phyloP scores from a whole-genome alignment of 441 rosid genomes.

The Populus hybrid region DNA sequence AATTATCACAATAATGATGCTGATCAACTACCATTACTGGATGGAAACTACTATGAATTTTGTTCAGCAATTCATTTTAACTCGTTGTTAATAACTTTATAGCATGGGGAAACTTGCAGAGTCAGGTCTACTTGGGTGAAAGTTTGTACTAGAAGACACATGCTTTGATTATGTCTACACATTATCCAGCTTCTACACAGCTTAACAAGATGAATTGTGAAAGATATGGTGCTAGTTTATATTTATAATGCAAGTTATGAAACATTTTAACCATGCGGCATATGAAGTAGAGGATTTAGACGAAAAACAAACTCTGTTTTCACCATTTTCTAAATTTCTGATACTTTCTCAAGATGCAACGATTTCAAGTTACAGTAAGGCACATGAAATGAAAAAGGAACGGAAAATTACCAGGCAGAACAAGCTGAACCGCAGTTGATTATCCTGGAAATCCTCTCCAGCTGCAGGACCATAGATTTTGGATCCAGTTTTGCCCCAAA shows the following conservation, averaged over 20 bases:
- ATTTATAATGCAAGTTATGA: background rate
- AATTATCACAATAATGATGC: background rate
- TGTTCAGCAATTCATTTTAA: background rate
- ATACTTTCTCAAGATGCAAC: background rate
- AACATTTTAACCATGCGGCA: background rate
- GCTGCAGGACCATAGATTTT: constrained; percentile 80
- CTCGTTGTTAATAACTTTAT: background rate
- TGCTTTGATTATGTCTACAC: background rate
- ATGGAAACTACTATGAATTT: background rate
- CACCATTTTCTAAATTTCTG: background rate
- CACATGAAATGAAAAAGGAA: background rate
- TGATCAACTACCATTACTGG: background rate
- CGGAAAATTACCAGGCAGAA: constrained; percentile 54
- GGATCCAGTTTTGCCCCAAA: constrained; percentile 85
- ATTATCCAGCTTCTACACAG: background rate
- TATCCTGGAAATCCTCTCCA: constrained; percentile 75
- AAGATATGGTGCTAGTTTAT: background rate
- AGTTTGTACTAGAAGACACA: background rate
- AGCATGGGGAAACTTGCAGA: background rate
- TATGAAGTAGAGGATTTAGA: background rate
- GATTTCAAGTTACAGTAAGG: background rate
- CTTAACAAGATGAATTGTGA: background rate
- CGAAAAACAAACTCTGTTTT: background rate
- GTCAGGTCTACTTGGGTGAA: background rate
- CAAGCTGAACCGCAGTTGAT: constrained; percentile 79